These are phyloP conservation scores for Sarcocystis neurona DNA, from an alignment of 169 alveolate genomes.

Conservation along the genomic window DNA sequence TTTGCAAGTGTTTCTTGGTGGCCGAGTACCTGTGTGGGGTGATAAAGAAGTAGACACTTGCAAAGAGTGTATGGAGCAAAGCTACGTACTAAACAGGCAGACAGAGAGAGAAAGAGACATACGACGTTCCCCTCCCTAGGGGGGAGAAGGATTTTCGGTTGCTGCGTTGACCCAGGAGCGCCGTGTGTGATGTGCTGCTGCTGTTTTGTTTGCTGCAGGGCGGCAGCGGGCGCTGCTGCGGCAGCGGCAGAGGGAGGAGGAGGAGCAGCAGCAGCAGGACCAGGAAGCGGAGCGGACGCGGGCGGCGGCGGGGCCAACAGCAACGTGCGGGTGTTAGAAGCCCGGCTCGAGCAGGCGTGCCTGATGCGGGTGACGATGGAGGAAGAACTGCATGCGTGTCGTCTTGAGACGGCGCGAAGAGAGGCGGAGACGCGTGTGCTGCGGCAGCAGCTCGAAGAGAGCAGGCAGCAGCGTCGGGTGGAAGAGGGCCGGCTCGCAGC, in stretches of 20 bases:
- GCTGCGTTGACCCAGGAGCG: background rate
- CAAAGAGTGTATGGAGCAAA: too few relatives aligned
- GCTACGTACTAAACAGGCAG: too few relatives aligned
- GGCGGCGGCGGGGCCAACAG: background rate
- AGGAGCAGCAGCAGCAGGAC: constrained; percentile 28
- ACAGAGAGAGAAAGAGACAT: too few relatives aligned
- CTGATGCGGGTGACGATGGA: constrained; percentile 46
- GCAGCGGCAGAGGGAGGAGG: background rate
- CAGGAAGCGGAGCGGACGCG: constrained; percentile 4
- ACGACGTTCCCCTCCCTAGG: too few relatives aligned
- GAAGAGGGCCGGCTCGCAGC: constrained; percentile 30
- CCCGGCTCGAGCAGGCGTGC: constrained; percentile 46
- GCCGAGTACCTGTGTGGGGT: too few relatives aligned
- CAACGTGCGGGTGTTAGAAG: constrained; percentile 30
- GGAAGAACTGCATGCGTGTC: constrained; percentile 27
- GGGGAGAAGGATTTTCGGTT: too few relatives aligned
- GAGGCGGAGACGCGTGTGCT: constrained; percentile 42
- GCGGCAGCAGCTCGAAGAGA: constrained; percentile 37
- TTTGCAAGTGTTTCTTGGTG: too few relatives aligned
- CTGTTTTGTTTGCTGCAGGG: background rate
- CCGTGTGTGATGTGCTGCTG: background rate
- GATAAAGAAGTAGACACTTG: too few relatives aligned
- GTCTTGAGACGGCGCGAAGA: constrained; percentile 26
- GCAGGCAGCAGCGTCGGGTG: constrained; percentile 10
- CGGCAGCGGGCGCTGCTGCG: background rate